A percentile compares a stretch with the other conserved stretches of the same genome.
Evolutionary conservation across 1,284 basidiomycete species (phyloP).

Genomic region (Marasmius oreades): DNA sequence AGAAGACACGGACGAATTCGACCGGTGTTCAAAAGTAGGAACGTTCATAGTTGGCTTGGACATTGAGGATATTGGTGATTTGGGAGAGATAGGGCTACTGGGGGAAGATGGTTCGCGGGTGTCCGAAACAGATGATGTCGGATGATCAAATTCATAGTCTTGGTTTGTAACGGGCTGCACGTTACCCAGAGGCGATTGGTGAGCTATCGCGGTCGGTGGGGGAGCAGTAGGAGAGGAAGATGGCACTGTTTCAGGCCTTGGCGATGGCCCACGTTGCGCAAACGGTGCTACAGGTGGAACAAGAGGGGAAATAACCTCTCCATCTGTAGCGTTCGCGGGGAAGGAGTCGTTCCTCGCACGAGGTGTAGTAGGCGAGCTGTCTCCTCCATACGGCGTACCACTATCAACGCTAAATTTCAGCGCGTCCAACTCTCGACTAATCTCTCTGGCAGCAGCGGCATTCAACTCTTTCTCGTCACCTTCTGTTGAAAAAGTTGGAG

Average conservation of each 20-base stretch:
- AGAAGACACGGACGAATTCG: slow-evolving; percentile 10
- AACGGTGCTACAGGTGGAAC: slow-evolving; percentile 10
- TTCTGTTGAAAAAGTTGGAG: slow-evolving; percentile 32
- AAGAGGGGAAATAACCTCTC: slow-evolving; percentile 7
- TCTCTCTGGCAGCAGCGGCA: slow-evolving; percentile 63
- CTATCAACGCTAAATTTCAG: slow-evolving; percentile 44
- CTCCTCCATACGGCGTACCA: not conserved
- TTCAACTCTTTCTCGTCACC: slow-evolving; percentile 46
- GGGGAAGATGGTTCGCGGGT: slow-evolving; percentile 12
- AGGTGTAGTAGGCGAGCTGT: slow-evolving; percentile 1
- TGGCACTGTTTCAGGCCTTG: not conserved
- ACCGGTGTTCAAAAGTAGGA: slow-evolving; percentile 7
- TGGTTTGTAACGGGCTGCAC: not conserved
- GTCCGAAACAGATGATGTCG: slow-evolving; percentile 3
- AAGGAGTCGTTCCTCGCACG: not conserved
- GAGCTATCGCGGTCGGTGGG: not conserved
- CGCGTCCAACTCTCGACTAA: slow-evolving; percentile 59
- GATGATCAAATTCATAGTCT: not conserved
- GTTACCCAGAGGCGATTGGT: not conserved
- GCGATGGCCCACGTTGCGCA: slow-evolving; percentile 8
- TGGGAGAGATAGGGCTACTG: slow-evolving; percentile 7
- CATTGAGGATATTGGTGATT: not conserved
- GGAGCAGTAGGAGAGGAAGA: not conserved
- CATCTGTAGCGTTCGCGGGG: not conserved
- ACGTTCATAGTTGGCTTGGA: slow-evolving; percentile 9